phyloP scores from a whole-genome alignment of 2,329 filamentous ascomycete genomes.

The Botrytis deweyae region DNA sequence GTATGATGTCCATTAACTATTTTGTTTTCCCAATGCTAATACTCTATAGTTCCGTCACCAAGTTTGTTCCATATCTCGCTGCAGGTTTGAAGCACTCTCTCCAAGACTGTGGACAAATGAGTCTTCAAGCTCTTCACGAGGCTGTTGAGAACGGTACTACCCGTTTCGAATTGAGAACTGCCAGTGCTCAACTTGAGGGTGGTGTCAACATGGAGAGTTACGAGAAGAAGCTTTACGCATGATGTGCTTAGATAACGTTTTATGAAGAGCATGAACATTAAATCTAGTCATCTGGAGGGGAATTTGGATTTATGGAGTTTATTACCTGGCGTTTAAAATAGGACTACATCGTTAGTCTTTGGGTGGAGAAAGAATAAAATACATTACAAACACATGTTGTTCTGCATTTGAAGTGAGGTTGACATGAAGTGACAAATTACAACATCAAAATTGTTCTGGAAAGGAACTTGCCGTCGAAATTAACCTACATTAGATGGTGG shows the following conservation, averaged over 20 bases:
- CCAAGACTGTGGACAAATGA: conserved; percentile 89
- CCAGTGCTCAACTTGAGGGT: conserved; percentile 92
- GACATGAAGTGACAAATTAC: neutral
- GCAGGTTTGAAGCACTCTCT: conserved; percentile 96
- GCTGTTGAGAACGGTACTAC: conserved; percentile 72
- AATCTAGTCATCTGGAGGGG: neutral
- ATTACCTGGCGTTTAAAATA: neutral
- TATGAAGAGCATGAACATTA: neutral
- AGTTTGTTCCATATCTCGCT: conserved; percentile 94
- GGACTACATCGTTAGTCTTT: neutral
- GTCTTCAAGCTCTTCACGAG: conserved; percentile 72
- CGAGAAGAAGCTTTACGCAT: conserved; percentile 99
- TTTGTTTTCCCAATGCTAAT: conserved; percentile 11
- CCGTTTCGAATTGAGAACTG: conserved; percentile 90
- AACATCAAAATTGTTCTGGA: neutral
- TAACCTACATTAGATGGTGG: neutral
- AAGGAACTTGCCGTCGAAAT: neutral
- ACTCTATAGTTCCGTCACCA: conserved; percentile 66
- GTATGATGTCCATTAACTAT: conserved; percentile 36
- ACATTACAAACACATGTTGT: neutral
- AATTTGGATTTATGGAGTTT: conserved; percentile 1
- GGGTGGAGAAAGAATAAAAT: conserved; percentile 20
- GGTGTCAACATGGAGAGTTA: conserved; percentile 98
- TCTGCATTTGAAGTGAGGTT: neutral
- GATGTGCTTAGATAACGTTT: conserved; percentile 34